Conservation (phyloP, 2,329 filamentous ascomycete species). For the Botrytis squamosa region DNA sequence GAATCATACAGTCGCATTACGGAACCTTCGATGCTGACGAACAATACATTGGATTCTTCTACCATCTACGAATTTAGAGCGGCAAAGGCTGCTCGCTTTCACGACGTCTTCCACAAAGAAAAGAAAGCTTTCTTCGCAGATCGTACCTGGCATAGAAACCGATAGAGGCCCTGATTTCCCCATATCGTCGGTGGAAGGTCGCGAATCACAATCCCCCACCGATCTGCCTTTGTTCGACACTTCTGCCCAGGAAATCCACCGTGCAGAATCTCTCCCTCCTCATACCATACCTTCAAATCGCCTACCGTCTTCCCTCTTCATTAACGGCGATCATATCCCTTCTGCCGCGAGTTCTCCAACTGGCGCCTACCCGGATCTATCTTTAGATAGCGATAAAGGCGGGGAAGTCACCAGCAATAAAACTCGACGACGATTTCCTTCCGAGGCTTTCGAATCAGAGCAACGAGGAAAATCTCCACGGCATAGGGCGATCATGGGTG, state of each 20-base stretch:
- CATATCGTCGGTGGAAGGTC: constrained; percentile 36
- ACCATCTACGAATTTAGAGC: constrained; percentile 32
- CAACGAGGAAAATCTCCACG: constrained; percentile 51
- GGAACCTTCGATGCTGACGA: constrained; percentile 22
- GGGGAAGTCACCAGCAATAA: constrained; percentile 36
- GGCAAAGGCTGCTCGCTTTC: constrained; percentile 61
- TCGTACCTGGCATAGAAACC: constrained; percentile 28
- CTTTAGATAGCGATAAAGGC: constrained; percentile 55
- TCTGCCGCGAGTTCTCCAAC: constrained; percentile 59
- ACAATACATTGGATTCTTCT: constrained; percentile 26
- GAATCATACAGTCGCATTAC: constrained; percentile 23
- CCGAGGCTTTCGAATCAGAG: constrained; percentile 36
- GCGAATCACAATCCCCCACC: constrained; percentile 49
- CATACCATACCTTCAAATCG: constrained; percentile 49
- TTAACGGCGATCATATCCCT: constrained; percentile 50
- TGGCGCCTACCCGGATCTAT: constrained; percentile 56
- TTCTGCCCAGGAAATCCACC: constrained; percentile 24
- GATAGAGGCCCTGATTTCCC: constrained; percentile 36
- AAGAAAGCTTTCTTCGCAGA: constrained; percentile 59
- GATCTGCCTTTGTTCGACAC: constrained; percentile 44
- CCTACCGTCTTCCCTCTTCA: constrained; percentile 43
- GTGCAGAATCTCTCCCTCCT: constrained; percentile 45
- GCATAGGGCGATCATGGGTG: constrained; percentile 58
- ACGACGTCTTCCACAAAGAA: constrained; percentile 74
- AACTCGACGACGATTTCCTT: constrained; percentile 39